Evolutionary conservation across 2,329 filamentous ascomycete species (phyloP), one percentile per base, ranked within the genome.

Genomic region (Beauveria australis): DNA sequence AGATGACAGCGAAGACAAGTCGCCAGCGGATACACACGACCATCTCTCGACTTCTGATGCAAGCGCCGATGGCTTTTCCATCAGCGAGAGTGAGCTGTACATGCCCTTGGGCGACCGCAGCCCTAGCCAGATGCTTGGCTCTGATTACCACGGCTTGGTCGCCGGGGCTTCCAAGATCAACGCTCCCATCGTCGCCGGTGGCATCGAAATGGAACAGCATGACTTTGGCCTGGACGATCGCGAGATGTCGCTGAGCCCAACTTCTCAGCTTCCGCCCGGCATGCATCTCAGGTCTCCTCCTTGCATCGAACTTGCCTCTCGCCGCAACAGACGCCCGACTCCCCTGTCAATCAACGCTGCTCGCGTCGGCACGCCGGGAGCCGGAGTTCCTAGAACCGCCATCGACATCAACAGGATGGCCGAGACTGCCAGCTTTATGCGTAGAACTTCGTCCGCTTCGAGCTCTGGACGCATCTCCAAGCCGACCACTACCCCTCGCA

Each of bases 401-500:
- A 65, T 79, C 5, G 82, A 84, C n/a, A 68, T 75, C 58, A 66
- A 74, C 19, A 76, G 76, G 65, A 72, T 79, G 37, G 65, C 71
- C 19, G 80, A 82, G 26, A 71, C 75, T 19, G 72, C 75, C 2
- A 76, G 76, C 62, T 77, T 79, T 2, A 81, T 84, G 72, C 77
- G 81, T 26, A 78, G 82, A 47, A 81, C 83, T 48, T 77, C 78
- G 16, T 84, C 82, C 2, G 75, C 79, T 9, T 78, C 75, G 4
- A 78, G 81, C 6, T 67, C 71, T 28, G 71, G 68, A 3, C 69
- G 74, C 44, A 67, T 75, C 28, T 68, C 66, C 53, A 76, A 76
- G 62, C 61, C 65, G 5, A 65, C 63, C 2, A 67, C 65, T 43
- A 70, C 68, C 2, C 73, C 72, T 28, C 71, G 71, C 56, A 76